Evolutionary conservation across 306 rosid genomes (phyloP).

Genomic region (Neltuma alba): DNA sequence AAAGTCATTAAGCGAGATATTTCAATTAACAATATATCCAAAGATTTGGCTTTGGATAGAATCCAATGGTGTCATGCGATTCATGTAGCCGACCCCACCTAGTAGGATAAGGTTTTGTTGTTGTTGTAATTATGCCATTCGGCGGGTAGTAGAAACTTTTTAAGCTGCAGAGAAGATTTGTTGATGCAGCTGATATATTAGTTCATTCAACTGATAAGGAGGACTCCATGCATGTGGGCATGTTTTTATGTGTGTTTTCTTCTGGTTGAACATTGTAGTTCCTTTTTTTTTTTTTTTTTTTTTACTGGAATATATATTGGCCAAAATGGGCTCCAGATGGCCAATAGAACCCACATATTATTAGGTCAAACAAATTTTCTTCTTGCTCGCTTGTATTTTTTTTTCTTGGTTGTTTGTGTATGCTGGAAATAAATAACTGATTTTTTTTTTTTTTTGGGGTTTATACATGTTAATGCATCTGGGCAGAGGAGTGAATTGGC

Average conservation of each 20-base stretch:
- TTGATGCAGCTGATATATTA: not conserved
- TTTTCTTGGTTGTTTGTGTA: slow-evolving; percentile 5
- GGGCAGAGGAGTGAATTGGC: slow-evolving; percentile 12
- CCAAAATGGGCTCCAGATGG: not conserved
- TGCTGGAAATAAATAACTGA: slow-evolving; percentile 14
- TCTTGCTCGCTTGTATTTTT: slow-evolving; percentile 10
- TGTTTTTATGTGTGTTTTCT: not conserved
- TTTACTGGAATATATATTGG: slow-evolving; percentile 8
- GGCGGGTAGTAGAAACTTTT: not conserved
- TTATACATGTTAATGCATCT: slow-evolving; percentile 15
- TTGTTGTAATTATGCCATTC: no score
- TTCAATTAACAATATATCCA: no score
- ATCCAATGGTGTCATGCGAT: no score
- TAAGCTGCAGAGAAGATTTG: not conserved
- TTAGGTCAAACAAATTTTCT: not conserved
- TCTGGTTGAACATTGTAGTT: not conserved
- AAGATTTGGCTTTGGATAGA: no score
- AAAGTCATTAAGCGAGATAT: no score
- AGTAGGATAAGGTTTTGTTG: no score
- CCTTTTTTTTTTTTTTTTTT: not conserved
- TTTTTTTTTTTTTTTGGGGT: not conserved
- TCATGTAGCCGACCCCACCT: no score
- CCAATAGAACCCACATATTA: slow-evolving; percentile 10
- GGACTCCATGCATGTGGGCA: not conserved
- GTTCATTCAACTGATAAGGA: not conserved